Base-by-base conservation (phyloP, 2,329 filamentous ascomycete genomes). In the Penicillium sp. region DNA sequence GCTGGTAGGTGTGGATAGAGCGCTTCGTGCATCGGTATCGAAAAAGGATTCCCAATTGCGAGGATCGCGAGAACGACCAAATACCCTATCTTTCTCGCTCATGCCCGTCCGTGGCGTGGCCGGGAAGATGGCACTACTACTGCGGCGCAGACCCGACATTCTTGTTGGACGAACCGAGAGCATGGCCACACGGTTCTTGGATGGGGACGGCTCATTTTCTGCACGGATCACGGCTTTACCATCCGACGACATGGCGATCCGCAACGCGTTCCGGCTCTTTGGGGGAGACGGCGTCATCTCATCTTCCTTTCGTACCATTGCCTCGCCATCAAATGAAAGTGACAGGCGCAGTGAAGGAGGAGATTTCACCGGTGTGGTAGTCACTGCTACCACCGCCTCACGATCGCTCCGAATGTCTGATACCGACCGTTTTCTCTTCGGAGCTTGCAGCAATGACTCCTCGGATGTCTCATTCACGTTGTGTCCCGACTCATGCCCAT, bases 41-140 rank as follows among this genome's bases (percentile, higher is more conserved):
- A 88, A 91, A 71, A 87, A 90, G 47, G 89, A 89, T 62, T 95
- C 88, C 91, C 91, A 96, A 6, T 86, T 87, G 41, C 89, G 83
- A 14, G 89, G 87, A 66, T 96, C 87, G 44, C 88, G 83, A 47
- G 90, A 95, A 46, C 91, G 80, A 44, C 87, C 87, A 46, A 84
- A 82, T 27, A 73, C 71, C 14, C 84, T 71, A 31, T 69, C 63
- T 45, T 58, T 61, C 36, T 54, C 65, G 62, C 50, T 64, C 63
- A 77, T 77, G 48, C 80, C 77, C 40, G 78, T 76, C 20, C 77
- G 76, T n/a, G 82, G 71, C 4, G 78, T 82, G 51, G 79, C 70
- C 46, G 77, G 74, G 29, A 77, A 73, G 29, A 85, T 69, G 14
- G 84, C 83, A 64, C 86, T 91, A 56, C 81, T 81, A 65, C 85